Percentiles rank a stretch among this genome's conserved stretches.
phyloP scores from a whole-genome alignment of 1,284 basidiomycete species.

The Vanrija sp. region DNA sequence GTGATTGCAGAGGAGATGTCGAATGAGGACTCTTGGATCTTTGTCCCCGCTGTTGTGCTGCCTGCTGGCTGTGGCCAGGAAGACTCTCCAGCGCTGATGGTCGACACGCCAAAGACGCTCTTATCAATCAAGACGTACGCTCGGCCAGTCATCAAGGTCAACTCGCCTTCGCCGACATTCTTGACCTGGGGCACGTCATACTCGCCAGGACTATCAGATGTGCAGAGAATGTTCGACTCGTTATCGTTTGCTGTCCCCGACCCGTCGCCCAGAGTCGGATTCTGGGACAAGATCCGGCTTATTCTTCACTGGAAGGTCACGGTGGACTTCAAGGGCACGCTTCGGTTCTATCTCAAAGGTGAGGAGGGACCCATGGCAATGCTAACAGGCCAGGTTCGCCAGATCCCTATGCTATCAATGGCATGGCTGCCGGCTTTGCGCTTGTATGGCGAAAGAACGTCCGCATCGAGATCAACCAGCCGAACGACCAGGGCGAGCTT shows the following conservation, averaged over 20 bases:
- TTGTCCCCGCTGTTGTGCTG: constrained; percentile 65
- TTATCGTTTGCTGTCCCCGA: constrained; percentile 77
- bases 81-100: constrained; percentile 58
- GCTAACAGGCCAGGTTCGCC: constrained; percentile 61
- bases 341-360: constrained; percentile 84
- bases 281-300: constrained; percentile 91
- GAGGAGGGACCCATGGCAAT: constrained; percentile 14
- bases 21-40: constrained; percentile 63
- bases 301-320: constrained; percentile 79
- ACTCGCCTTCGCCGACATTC: constrained; percentile 63
- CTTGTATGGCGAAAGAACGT: constrained; percentile 79
- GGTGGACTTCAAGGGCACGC: constrained; percentile 67
- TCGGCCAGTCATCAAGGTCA: constrained; percentile 65
- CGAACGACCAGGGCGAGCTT: constrained; percentile 71
- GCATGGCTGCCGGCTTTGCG: constrained; percentile 83
- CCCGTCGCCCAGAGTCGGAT: constrained; percentile 79
- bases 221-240: constrained; percentile 78
- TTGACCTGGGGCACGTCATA: constrained; percentile 91
- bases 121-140: constrained; percentile 96
- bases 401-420: constrained; percentile 72
- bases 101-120: constrained; percentile 81
- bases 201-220: constrained; percentile 77
- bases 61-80: constrained; percentile 55
- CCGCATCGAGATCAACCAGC: constrained; percentile 66
- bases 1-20: constrained; percentile 89